Conservation (phyloP, 768 basidiomycete species). For the Ramaria rubella region DNA sequence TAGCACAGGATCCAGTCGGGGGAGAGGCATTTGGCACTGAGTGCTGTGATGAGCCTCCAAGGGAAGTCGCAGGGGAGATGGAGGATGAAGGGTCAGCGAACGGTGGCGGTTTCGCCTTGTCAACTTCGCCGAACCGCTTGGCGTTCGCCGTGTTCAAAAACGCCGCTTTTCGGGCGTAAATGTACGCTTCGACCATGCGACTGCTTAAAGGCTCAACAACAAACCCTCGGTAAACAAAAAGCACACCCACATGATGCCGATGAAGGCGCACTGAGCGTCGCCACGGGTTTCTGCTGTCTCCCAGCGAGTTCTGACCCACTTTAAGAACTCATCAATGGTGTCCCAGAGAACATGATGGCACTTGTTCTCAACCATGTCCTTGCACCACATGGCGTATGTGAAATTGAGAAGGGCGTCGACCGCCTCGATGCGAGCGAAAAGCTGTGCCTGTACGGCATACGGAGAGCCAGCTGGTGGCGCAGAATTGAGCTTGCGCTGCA, state of each 20-base stretch:
- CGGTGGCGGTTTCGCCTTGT: constrained; percentile 13
- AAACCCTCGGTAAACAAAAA: constrained; percentile 10
- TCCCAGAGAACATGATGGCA: constrained; percentile 61
- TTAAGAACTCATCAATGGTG: constrained; percentile 62
- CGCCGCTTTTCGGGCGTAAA: constrained; percentile 46
- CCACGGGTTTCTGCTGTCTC: constrained; percentile 34
- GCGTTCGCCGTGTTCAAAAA: constrained; percentile 13
- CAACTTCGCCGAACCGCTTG: constrained; percentile 2
- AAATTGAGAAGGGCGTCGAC: constrained; percentile 80
- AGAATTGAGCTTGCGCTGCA: constrained; percentile 54
- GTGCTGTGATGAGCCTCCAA: constrained; percentile 13
- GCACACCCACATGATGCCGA: constrained; percentile 71
- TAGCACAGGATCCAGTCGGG: constrained; percentile 60
- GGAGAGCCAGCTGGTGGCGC: constrained; percentile 60
- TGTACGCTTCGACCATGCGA: constrained; percentile 74
- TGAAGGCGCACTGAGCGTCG: constrained; percentile 51
- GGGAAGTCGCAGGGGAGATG: constrained; percentile 12
- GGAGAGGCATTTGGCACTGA: constrained; percentile 13
- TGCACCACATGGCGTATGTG: constrained; percentile 77
- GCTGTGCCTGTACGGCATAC: constrained; percentile 68
- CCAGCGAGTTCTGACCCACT: constrained; percentile 72
- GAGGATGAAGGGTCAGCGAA: constrained; percentile 12
- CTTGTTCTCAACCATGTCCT: constrained; percentile 30
- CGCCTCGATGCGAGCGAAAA: constrained; percentile 74
- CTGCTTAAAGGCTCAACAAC: constrained; percentile 36